Base-by-base conservation (phyloP, 805 yeast genomes). In the Zygosaccharomyces bailii region DNA sequence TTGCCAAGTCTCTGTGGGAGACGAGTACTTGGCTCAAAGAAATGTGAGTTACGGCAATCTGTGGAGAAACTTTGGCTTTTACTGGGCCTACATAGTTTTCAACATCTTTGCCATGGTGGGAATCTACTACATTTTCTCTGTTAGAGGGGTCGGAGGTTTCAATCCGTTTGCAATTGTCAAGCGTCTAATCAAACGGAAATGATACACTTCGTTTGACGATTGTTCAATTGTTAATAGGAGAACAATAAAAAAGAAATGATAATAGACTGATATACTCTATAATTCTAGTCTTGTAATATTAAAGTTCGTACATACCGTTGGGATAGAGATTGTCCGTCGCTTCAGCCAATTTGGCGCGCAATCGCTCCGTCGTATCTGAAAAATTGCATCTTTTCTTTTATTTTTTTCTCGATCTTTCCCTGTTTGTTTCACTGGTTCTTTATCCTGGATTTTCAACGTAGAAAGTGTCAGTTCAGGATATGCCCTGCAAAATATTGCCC, bases 1-100 rank as follows among this genome's bases (percentile, higher is more conserved):
- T 61, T 80, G 84, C 54, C 51, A 58, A 38, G 72, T 63, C 55
- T 44, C 54, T n/a, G 66, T 64, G 41, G 79, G 78, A 37, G 80
- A 77, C 54, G 70, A 72, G 23, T 78, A 68, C 50, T 66, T 83
- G 52, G 44, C 51, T 0, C 63, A 67, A 17, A 65, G 75, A 39
- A 68, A 70, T 47, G 68, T 76, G 40, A 57, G 64, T n/a, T 80
- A 68, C 62, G 44, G 61, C 35, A 56, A 75, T 46, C 66, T 79
- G 32, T 83, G 87, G 87, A 75, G 87, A 66, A 79, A 82, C 51
- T 66, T 82, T 49, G 87, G 88, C 18, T 69, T 82, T 54, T 71
- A 72, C 55, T 75, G 78, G 71, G 80, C 70, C 34, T 82, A 74
- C 66, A 71, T 79, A 42, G 48, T 67, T 30, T 79, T 81, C 70